These are phyloP conservation scores for Moesziomyces aphidis DNA, from an alignment of 1,284 basidiomycete genomes.

Conservation along the genomic window DNA sequence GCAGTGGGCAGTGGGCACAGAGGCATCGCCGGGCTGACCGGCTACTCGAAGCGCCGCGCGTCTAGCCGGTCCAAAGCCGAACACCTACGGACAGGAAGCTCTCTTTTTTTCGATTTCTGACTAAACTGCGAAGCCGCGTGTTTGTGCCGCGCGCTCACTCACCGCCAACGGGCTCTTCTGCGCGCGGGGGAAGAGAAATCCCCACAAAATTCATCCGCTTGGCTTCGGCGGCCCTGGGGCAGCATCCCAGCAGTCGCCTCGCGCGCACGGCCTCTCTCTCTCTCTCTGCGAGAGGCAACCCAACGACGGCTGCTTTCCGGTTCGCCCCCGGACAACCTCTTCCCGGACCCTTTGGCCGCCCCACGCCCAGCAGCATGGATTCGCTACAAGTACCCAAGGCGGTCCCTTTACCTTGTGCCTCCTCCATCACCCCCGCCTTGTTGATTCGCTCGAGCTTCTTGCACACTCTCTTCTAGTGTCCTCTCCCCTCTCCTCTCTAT, in stretches of 20 bases:
- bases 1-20: background rate
- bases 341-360: background rate
- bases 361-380: background rate
- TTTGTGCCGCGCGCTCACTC: background rate
- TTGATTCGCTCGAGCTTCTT: background rate
- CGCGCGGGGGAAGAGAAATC: background rate
- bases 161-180: background rate
- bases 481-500: background rate
- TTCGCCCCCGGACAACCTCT: background rate
- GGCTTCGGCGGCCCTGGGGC: too few relatives aligned
- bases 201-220: background rate
- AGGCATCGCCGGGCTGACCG: background rate
- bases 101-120: too few relatives aligned
- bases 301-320: background rate
- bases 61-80: background rate
- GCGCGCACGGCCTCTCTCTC: background rate
- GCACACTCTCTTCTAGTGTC: background rate
- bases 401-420: background rate
- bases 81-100: background rate
- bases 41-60: background rate
- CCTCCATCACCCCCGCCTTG: background rate
- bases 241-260: too few relatives aligned
- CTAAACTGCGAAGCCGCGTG: too few relatives aligned
- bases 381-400: background rate
- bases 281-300: too few relatives aligned